Evolutionary conservation across 352 stramenopile genomes (phyloP).

Genomic region (Globisporangium iwayamae): DNA sequence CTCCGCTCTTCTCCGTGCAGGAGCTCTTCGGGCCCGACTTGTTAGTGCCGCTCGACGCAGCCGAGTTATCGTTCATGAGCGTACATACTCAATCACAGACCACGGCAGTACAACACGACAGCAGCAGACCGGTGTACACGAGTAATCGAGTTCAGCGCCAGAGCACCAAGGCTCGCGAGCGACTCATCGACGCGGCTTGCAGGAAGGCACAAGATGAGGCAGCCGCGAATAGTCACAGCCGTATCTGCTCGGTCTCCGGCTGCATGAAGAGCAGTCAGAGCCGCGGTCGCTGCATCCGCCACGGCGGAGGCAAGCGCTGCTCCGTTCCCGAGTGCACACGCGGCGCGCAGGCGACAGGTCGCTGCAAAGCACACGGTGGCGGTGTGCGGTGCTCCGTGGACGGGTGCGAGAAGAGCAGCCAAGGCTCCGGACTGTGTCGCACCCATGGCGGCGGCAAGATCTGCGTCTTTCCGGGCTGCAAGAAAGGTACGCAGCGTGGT

Average conservation of each 20-base stretch:
- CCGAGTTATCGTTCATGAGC: neutral
- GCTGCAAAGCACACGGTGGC: slow-evolving; percentile 47
- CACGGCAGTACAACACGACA: neutral
- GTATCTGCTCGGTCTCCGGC: slow-evolving; percentile 21
- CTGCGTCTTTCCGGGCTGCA: slow-evolving; percentile 43
- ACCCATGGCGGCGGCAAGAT: slow-evolving; percentile 52
- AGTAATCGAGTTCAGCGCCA: neutral
- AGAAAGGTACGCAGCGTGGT: slow-evolving; percentile 44
- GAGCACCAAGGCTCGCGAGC: neutral
- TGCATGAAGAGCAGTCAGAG: slow-evolving; percentile 38
- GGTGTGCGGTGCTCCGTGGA: slow-evolving; percentile 41
- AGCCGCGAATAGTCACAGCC: slow-evolving; percentile 1
- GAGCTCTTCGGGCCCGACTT: neutral
- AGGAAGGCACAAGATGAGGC: neutral
- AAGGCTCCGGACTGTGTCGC: slow-evolving; percentile 44
- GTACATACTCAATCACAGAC: neutral
- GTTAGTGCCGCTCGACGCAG: slow-evolving; percentile 2
- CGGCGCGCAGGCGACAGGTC: slow-evolving; percentile 37
- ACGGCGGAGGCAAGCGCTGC: slow-evolving; percentile 81
- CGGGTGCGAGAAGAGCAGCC: slow-evolving; percentile 35
- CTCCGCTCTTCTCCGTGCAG: neutral
- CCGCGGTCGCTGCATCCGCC: slow-evolving; percentile 63
- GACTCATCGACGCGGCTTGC: neutral
- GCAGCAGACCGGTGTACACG: slow-evolving; percentile 5
- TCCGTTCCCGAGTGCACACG: slow-evolving; percentile 35